Percentiles rank a stretch among this genome's conserved stretches.
These are phyloP conservation scores for Magnaporthales sp. DNA, from an alignment of 2,329 filamentous ascomycete genomes.

Conservation along the genomic window DNA sequence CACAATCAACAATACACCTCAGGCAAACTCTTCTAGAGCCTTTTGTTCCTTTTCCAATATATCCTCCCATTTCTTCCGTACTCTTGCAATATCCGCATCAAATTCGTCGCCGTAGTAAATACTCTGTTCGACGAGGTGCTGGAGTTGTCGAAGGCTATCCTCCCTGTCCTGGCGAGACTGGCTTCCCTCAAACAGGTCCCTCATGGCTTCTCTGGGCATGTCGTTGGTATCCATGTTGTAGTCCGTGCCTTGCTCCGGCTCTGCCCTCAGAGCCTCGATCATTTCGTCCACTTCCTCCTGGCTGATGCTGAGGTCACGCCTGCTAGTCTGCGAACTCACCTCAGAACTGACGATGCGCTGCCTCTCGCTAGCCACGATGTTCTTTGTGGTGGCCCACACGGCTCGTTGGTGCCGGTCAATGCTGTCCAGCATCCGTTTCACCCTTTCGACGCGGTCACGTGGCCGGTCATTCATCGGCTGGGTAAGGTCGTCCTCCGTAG, in stretches of 20 bases:
- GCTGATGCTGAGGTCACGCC: neutral
- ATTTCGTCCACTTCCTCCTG: conserved; percentile 17
- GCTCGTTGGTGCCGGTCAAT: conserved; percentile 20
- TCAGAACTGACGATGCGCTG: conserved; percentile 18
- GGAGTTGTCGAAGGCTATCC: conserved; percentile 11
- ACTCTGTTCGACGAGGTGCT: conserved; percentile 12
- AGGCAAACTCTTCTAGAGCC: conserved; percentile 13
- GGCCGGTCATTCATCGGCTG: conserved; percentile 16
- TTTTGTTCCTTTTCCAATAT: conserved; percentile 17
- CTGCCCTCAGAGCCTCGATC: conserved; percentile 18
- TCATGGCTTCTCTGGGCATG: conserved; percentile 8
- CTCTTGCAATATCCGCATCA: conserved; percentile 14
- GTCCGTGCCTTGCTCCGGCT: conserved; percentile 10
- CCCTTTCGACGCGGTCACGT: conserved; percentile 17
- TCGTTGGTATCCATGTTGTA: conserved; percentile 15
- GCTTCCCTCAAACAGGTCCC: conserved; percentile 3
- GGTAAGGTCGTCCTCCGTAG: conserved; percentile 19
- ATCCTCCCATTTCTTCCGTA: conserved; percentile 11
- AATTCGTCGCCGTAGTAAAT: conserved; percentile 14
- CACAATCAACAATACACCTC: conserved; percentile 7
- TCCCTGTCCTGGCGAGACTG: conserved; percentile 5
- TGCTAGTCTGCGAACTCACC: conserved; percentile 6
- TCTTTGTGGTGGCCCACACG: conserved; percentile 22
- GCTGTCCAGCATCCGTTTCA: conserved; percentile 19
- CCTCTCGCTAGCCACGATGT: conserved; percentile 24